A percentile compares a stretch with the other conserved stretches of the same genome.
phyloP scores from a whole-genome alignment of 2,329 filamentous ascomycete species.

The Alternaria dauci region DNA sequence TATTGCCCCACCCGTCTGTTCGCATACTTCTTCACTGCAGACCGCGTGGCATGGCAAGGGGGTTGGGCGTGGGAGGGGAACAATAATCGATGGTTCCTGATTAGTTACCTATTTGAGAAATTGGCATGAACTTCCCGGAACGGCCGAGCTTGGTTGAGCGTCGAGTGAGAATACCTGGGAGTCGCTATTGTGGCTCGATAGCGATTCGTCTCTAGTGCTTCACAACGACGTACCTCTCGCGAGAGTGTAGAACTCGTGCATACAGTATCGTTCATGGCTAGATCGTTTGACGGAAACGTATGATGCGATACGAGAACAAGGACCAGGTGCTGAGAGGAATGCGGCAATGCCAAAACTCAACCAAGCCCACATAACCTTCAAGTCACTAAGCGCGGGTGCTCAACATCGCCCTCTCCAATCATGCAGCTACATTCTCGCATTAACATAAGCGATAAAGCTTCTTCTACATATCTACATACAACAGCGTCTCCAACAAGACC shows the following conservation, averaged over 20 bases:
- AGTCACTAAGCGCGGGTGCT: too few species aligned
- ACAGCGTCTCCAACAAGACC: neutral
- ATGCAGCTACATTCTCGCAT: conserved; percentile 7
- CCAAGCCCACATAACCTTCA: too few species aligned
- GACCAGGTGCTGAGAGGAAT: neutral
- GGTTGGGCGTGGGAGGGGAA: neutral
- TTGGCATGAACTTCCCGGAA: too few species aligned
- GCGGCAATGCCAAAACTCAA: neutral
- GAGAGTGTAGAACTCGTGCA: too few species aligned
- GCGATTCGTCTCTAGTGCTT: too few species aligned
- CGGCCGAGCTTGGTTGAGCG: too few species aligned
- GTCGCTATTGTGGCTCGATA: too few species aligned
- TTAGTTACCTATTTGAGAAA: neutral
- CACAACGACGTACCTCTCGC: too few species aligned
- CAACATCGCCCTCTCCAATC: neutral
- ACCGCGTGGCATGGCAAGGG: neutral
- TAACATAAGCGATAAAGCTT: conserved; percentile 10
- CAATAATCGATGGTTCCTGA: neutral
- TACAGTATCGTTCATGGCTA: too few species aligned
- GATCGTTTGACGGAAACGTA: too few species aligned
- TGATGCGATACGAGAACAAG: neutral
- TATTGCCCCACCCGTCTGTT: neutral
- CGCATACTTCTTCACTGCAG: neutral
- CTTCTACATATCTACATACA: conserved; percentile 4
- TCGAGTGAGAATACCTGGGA: too few species aligned